Percentiles rank a stretch among this genome's conserved stretches.
phyloP scores from a whole-genome alignment of 495 filamentous ascomycete genomes.

The Umbilicaria muhlenbergii region DNA sequence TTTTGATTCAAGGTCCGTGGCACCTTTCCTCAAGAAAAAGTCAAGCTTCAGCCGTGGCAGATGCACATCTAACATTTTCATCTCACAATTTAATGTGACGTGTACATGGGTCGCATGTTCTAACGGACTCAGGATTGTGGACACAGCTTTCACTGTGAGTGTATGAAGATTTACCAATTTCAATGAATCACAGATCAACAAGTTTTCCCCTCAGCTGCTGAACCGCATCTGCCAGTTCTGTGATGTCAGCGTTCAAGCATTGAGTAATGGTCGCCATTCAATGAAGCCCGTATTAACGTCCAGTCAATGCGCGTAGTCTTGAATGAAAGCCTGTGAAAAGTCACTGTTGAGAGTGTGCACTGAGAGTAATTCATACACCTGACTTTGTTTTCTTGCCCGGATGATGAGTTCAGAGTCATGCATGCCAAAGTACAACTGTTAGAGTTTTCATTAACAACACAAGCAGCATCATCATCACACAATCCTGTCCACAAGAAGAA shows the following conservation, averaged over 20 bases:
- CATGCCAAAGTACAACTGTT: slow-evolving; percentile 21
- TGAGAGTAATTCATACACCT: slow-evolving; percentile 31
- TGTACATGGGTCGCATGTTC: slow-evolving; percentile 23
- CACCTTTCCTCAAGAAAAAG: slow-evolving; percentile 21
- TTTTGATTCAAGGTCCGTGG: slow-evolving; percentile 24
- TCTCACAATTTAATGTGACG: slow-evolving; percentile 18
- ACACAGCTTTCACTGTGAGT: slow-evolving; percentile 16
- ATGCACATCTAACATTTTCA: slow-evolving; percentile 19
- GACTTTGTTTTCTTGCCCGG: slow-evolving; percentile 1
- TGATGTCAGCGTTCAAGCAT: slow-evolving; percentile 25
- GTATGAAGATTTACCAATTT: slow-evolving; percentile 21
- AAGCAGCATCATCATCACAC: not conserved
- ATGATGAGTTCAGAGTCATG: slow-evolving; percentile 15
- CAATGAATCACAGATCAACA: not conserved
- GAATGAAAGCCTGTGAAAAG: slow-evolving; percentile 30
- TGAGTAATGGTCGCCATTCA: slow-evolving; percentile 30
- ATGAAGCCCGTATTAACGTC: slow-evolving; percentile 25
- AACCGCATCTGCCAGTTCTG: slow-evolving; percentile 18
- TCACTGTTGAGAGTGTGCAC: slow-evolving; percentile 20
- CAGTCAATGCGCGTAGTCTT: slow-evolving; percentile 43
- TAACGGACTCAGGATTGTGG: slow-evolving; percentile 18
- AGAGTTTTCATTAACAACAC: not conserved
- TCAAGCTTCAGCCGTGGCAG: slow-evolving; percentile 33
- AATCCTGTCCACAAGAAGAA: not conserved
- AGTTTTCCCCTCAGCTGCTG: slow-evolving; percentile 2